Conservation (phyloP, 345 rosid genomes). For the Rhizophora mangle region DNA sequence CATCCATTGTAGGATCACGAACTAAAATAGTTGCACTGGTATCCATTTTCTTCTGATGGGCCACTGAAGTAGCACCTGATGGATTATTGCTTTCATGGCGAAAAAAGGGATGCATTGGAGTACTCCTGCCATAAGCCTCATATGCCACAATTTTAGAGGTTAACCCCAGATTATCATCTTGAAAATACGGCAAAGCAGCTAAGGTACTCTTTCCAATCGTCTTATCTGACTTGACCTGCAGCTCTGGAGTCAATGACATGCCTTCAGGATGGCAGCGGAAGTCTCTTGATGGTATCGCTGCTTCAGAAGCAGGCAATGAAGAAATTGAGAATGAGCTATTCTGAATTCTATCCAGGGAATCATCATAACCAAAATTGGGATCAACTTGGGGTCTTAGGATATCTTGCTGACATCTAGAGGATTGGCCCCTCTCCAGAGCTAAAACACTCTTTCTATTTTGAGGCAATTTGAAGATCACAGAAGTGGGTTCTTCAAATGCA, state of each 20-base stretch:
- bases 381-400: conserved; percentile 2
- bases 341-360: conserved; percentile 5
- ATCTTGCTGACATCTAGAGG: conserved; percentile 7
- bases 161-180: conserved; percentile 32
- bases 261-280: conserved; percentile 18
- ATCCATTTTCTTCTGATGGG: conserved; percentile 41
- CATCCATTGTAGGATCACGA: conserved; percentile 25
- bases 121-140: conserved; percentile 21
- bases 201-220: conserved; percentile 23
- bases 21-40: conserved; percentile 20
- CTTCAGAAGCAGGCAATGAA: conserved; percentile 19
- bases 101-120: conserved; percentile 24
- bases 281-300: conserved; percentile 25
- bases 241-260: conserved; percentile 17
- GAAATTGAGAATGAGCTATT: neutral
- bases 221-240: conserved; percentile 23
- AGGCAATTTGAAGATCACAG: conserved; percentile 29
- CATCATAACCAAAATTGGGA: conserved; percentile 6
- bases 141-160: conserved; percentile 41
- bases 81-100: conserved; percentile 19
- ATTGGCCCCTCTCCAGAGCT: conserved; percentile 18
- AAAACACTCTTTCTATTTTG: conserved; percentile 11
- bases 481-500: conserved; percentile 20
- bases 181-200: conserved; percentile 24
- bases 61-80: conserved; percentile 27